Conservation (phyloP, 2,329 filamentous ascomycete species). For the Apiospora pterosperma region DNA sequence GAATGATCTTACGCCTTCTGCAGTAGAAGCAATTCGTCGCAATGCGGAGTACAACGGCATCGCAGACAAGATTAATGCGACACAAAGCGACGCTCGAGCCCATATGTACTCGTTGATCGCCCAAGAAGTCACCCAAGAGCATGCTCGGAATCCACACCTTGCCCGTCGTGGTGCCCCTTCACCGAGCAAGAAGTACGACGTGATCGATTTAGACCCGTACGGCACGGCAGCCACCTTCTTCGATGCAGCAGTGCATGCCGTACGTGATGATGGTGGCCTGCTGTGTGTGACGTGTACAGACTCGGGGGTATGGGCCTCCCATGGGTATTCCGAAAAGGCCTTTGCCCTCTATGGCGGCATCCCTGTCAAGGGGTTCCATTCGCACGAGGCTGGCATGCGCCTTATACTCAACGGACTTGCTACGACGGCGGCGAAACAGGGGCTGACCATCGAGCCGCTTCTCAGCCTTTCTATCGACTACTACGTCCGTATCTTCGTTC, state of each 20-base stretch:
- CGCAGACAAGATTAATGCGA: conserved; percentile 65
- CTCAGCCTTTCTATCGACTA: conserved; percentile 95
- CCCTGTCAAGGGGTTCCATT: conserved; percentile 78
- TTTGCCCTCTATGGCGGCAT: conserved; percentile 91
- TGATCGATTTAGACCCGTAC: conserved; percentile 95
- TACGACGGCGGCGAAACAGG: conserved; percentile 77
- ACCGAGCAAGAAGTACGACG: conserved; percentile 69
- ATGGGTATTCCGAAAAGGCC: conserved; percentile 90
- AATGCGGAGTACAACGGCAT: conserved; percentile 85
- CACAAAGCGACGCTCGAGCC: conserved; percentile 77
- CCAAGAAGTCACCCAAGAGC: conserved; percentile 42
- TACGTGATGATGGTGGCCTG: conserved; percentile 80
- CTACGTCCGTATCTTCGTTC: conserved; percentile 86
- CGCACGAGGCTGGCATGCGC: conserved; percentile 85
- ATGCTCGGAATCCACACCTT: conserved; percentile 33
- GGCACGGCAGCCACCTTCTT: conserved; percentile 91
- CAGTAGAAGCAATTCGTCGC: conserved; percentile 74
- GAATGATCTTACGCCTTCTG: conserved; percentile 80
- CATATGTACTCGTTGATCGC: conserved; percentile 82
- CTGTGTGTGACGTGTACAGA: conserved; percentile 97
- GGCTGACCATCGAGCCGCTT: conserved; percentile 83
- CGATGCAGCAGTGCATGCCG: conserved; percentile 82
- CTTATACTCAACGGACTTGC: conserved; percentile 82
- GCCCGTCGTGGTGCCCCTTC: conserved; percentile 33
- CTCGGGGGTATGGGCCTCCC: conserved; percentile 90